phyloP scores from a whole-genome alignment of 2,329 filamentous ascomycete species.

The Ophiocordyceps camponoti-saundersi region DNA sequence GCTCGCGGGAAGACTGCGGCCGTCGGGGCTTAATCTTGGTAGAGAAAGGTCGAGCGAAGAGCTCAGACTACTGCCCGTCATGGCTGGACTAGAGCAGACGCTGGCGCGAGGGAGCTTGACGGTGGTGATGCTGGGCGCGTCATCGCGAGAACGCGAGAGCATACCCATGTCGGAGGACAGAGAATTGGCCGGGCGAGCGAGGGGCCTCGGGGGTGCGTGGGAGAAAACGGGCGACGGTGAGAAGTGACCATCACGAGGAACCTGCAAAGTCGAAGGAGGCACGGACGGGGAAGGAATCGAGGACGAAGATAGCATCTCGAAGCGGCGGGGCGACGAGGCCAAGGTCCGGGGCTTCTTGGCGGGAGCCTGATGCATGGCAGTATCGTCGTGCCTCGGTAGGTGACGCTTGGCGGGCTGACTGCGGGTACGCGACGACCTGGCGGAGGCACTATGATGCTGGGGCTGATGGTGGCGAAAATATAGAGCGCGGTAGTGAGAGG shows the following conservation, averaged over 20 bases:
- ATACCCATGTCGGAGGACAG: slow-evolving; percentile 26
- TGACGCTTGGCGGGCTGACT: slow-evolving; percentile 9
- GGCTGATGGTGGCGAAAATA: not conserved
- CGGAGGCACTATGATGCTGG: not conserved
- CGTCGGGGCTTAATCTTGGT: slow-evolving; percentile 34
- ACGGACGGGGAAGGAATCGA: slow-evolving; percentile 4
- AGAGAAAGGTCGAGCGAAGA: slow-evolving; percentile 36
- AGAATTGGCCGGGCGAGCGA: slow-evolving; percentile 19
- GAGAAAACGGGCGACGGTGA: slow-evolving; percentile 36
- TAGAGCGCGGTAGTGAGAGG: slow-evolving; percentile 1
- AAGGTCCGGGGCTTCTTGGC: slow-evolving; percentile 31
- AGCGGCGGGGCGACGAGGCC: slow-evolving; percentile 24
- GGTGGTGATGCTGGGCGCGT: slow-evolving; percentile 28
- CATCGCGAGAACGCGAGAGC: slow-evolving; percentile 27
- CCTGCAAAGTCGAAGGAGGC: slow-evolving; percentile 6
- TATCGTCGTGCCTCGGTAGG: slow-evolving; percentile 6
- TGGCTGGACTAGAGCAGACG: slow-evolving; percentile 28
- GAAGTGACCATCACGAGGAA: slow-evolving; percentile 18
- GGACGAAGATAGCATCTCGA: slow-evolving; percentile 21
- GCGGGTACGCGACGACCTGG: slow-evolving; percentile 5
- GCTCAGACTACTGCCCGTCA: slow-evolving; percentile 32
- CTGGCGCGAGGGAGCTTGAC: slow-evolving; percentile 37
- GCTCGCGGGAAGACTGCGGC: slow-evolving; percentile 26
- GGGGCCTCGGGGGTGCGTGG: slow-evolving; percentile 19
- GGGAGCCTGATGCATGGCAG: slow-evolving; percentile 16